Evolutionary conservation across 306 rosid species (phyloP).

Genomic region (Lathyrus aphaca): DNA sequence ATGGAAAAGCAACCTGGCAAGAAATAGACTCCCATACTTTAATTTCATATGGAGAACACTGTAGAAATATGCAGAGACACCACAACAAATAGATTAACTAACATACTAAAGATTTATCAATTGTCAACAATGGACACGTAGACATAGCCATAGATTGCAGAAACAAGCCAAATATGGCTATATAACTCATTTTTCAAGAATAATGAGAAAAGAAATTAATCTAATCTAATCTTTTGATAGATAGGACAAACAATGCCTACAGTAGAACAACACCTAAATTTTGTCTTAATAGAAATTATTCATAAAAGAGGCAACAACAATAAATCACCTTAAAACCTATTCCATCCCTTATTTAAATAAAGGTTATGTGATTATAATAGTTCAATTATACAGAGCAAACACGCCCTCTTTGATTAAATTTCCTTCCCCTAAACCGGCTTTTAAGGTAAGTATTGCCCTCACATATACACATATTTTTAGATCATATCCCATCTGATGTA

Average conservation of each 20-base stretch:
- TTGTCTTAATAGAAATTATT: background rate
- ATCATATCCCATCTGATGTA: too few relatives aligned
- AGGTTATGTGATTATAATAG: conserved; percentile 4
- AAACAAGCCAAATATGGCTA: conserved; percentile 1
- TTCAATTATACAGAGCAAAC: conserved; percentile 26
- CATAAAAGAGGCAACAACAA: conserved; percentile 17
- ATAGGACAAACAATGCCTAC: background rate
- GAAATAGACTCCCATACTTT: conserved; percentile 32
- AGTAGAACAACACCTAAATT: background rate
- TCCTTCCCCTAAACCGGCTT: background rate
- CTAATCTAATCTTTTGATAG: background rate
- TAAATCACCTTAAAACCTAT: conserved; percentile 1
- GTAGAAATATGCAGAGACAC: background rate
- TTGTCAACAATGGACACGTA: background rate
- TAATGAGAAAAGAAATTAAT: background rate
- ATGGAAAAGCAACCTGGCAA: conserved; percentile 95
- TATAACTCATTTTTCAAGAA: conserved; percentile 19
- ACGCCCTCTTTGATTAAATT: background rate
- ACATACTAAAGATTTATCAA: conserved; percentile 14
- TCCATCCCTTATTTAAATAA: conserved; percentile 15
- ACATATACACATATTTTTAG: too few relatives aligned
- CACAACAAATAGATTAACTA: conserved; percentile 21
- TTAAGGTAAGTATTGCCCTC: too few relatives aligned
- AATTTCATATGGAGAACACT: conserved; percentile 14
- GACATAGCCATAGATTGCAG: conserved; percentile 4